These are phyloP conservation scores for Thermothielavioides terrestris DNA, from an alignment of 495 filamentous ascomycete species.

Conservation along the genomic window DNA sequence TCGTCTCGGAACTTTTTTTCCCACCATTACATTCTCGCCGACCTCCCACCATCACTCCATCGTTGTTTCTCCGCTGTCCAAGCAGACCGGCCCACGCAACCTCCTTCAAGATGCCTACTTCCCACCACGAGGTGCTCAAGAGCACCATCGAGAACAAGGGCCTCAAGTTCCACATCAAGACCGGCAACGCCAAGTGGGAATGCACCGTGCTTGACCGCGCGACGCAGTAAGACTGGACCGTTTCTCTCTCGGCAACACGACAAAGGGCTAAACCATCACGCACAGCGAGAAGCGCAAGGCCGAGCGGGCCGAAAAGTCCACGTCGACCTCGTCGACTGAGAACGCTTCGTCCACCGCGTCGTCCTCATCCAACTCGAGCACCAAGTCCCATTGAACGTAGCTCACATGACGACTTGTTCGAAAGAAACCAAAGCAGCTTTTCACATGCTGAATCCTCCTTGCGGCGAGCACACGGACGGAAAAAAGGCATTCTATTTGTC, in stretches of 20 bases:
- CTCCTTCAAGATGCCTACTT: conserved; percentile 6
- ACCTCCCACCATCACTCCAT: not conserved
- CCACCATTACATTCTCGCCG: not conserved
- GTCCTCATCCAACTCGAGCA: conserved; percentile 19
- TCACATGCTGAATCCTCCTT: too few species aligned
- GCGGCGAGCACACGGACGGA: too few species aligned
- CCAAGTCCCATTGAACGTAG: conserved; percentile 21
- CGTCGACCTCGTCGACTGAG: conserved; percentile 22
- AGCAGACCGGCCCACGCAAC: conserved; percentile 6
- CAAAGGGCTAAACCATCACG: conserved; percentile 3
- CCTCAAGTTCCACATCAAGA: conserved; percentile 38
- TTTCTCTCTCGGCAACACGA: not conserved
- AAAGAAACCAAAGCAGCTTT: too few species aligned
- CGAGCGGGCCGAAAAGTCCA: conserved; percentile 12
- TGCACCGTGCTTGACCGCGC: conserved; percentile 36
- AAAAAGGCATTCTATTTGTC: too few species aligned
- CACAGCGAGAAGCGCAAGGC: conserved; percentile 31
- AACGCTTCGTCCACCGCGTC: conserved; percentile 24
- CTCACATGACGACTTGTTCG: too few species aligned
- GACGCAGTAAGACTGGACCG: conserved; percentile 30
- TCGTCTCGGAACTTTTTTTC: not conserved
- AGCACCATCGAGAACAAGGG: conserved; percentile 28
- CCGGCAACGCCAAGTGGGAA: conserved; percentile 29
- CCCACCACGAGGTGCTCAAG: conserved; percentile 13
- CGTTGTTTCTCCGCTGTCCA: not conserved